These are phyloP conservation scores for Blastocystis sp. DNA, from an alignment of 352 stramenopile genomes.

Conservation along the genomic window DNA sequence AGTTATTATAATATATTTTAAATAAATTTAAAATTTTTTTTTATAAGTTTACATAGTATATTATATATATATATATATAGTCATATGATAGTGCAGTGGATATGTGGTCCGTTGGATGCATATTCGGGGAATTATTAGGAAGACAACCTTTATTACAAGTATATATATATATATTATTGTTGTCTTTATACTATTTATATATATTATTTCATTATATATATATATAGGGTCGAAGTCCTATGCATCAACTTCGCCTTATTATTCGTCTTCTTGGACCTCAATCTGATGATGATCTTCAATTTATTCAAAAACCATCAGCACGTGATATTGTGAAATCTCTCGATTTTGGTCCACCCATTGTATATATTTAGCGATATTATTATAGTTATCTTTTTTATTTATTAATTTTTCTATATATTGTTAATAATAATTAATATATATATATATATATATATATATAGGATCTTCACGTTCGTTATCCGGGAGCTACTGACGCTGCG, in stretches of 20 bases:
- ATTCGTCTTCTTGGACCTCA: conserved; percentile 23
- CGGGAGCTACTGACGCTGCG: conserved; percentile 50
- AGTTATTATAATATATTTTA: neutral
- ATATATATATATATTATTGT: no score
- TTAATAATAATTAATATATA: no score
- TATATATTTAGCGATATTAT: neutral
- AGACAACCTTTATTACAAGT: conserved; percentile 11
- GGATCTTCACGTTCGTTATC: no score
- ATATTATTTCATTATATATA: no score
- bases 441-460: no score
- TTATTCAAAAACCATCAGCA: conserved; percentile 23
- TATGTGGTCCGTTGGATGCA: conserved; percentile 55
- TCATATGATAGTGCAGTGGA: conserved; percentile 54
- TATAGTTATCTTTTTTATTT: conserved; percentile 2
- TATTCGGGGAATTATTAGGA: conserved; percentile 57
- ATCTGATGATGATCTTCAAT: neutral
- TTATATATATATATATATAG: no score
- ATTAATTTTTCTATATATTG: no score
- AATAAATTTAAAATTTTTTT: no score
- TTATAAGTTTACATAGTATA: no score
- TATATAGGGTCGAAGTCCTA: conserved; percentile 11
- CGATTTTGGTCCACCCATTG: conserved; percentile 8
- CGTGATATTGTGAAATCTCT: conserved; percentile 18
- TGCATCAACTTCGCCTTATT: conserved; percentile 21
- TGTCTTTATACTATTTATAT: no score